Conservation (phyloP, 768 basidiomycete species). For the Solioccasus polychromus region DNA sequence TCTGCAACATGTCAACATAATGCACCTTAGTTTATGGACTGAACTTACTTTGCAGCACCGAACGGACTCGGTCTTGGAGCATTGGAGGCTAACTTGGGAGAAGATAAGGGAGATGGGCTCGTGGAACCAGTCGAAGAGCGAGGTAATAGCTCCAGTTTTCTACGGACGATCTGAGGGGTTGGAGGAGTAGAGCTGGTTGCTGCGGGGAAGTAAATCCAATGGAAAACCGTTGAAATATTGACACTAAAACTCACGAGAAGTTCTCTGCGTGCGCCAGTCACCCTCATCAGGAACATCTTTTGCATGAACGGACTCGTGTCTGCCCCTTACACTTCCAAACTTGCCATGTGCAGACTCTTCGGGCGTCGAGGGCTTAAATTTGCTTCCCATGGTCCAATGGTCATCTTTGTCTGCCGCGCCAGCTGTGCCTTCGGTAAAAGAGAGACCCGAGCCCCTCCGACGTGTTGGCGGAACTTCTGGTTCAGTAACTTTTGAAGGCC, state of each 20-base stretch:
- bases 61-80: conserved; percentile 71
- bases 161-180: conserved; percentile 74
- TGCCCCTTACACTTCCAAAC: conserved; percentile 48
- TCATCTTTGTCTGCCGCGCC: conserved; percentile 76
- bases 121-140: conserved; percentile 67
- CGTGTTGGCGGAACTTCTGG: conserved; percentile 45
- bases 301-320: conserved; percentile 53
- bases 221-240: conserved; percentile 4
- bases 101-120: conserved; percentile 72
- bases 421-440: conserved; percentile 39
- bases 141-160: conserved; percentile 84
- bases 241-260: conserved; percentile 59
- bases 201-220: conserved; percentile 26
- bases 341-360: conserved; percentile 37
- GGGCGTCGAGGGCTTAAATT: conserved; percentile 57
- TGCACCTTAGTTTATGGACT: background rate
- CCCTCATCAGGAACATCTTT: conserved; percentile 54
- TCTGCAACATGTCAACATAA: conserved; percentile 36
- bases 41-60: conserved; percentile 72
- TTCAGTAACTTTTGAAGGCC: conserved; percentile 43
- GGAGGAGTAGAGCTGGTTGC: conserved; percentile 74
- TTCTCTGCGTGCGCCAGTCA: conserved; percentile 66
- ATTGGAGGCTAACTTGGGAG: conserved; percentile 64
- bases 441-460: conserved; percentile 59
- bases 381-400: conserved; percentile 71